A percentile compares a stretch with the other conserved stretches of the same genome.
Evolutionary conservation across 2,329 filamentous ascomycete genomes (phyloP).

Genomic region (Metarhizium rileyi): DNA sequence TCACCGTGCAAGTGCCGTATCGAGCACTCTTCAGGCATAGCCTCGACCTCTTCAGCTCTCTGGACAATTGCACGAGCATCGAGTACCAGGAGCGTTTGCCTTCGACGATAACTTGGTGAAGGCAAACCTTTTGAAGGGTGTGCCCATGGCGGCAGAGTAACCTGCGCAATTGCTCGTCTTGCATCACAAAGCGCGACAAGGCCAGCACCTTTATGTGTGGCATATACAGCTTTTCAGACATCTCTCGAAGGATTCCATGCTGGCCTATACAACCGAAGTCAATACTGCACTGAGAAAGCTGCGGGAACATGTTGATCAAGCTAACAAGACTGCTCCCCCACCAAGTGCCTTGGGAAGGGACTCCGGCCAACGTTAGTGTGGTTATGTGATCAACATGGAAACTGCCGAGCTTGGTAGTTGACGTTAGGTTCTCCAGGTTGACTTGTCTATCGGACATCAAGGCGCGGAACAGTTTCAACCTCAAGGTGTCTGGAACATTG

Average conservation of each 20-base stretch:
- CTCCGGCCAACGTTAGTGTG: not conserved
- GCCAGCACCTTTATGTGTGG: not conserved
- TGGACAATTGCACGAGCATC: too few relatives aligned
- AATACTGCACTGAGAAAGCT: not conserved
- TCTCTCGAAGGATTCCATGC: not conserved
- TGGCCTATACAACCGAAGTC: not conserved
- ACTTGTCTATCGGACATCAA: not conserved
- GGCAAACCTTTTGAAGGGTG: too few relatives aligned
- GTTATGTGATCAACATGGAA: not conserved
- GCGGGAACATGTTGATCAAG: not conserved
- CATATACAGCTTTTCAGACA: not conserved
- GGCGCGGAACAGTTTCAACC: not conserved
- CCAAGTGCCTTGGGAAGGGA: not conserved
- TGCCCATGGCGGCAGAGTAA: too few relatives aligned
- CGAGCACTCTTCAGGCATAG: too few relatives aligned
- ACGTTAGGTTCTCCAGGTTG: not conserved
- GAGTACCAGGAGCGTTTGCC: too few relatives aligned
- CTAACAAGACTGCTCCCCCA: not conserved
- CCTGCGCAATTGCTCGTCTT: too few relatives aligned
- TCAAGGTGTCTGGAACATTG: not conserved
- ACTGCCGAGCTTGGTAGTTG: not conserved
- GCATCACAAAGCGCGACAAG: too few relatives aligned
- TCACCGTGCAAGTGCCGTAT: too few relatives aligned
- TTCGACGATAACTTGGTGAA: too few relatives aligned
- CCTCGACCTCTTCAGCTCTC: too few relatives aligned